Evolutionary conservation across 768 basidiomycete genomes (phyloP).

Genomic region (Coprinopsis strossmayeri): DNA sequence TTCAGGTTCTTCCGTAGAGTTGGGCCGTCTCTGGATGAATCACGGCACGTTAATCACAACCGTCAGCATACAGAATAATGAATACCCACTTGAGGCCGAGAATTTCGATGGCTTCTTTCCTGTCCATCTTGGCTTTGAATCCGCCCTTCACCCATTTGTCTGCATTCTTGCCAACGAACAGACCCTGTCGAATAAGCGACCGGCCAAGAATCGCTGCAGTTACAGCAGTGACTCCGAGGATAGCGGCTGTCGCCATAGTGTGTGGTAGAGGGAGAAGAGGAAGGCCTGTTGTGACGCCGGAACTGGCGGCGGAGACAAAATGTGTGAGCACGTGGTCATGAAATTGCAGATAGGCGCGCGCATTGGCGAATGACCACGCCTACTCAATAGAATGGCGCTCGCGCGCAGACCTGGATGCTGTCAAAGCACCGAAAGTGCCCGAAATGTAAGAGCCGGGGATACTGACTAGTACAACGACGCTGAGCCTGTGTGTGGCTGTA

Average conservation of each 20-base stretch:
- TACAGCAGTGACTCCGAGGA: slow-evolving; percentile 73
- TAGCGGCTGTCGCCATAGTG: slow-evolving; percentile 70
- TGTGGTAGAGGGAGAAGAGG: not conserved
- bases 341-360: not conserved
- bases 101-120: slow-evolving; percentile 86
- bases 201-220: slow-evolving; percentile 72
- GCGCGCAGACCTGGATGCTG: no score
- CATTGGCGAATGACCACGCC: not conserved
- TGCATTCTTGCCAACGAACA: slow-evolving; percentile 55
- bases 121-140: slow-evolving; percentile 94
- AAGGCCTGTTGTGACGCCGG: not conserved
- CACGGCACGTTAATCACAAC: no score
- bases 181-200: slow-evolving; percentile 57
- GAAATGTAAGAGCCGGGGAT: no score
- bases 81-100: slow-evolving; percentile 82
- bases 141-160: slow-evolving; percentile 92
- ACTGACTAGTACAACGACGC: no score
- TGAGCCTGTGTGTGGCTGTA: no score
- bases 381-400: no score
- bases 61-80: not conserved
- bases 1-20: slow-evolving; percentile 73
- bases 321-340: slow-evolving; percentile 11
- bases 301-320: not conserved
- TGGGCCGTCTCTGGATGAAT: slow-evolving; percentile 63
- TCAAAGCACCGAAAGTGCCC: no score